Percentiles rank a stretch among this genome's conserved stretches.
phyloP scores from a whole-genome alignment of 2,329 filamentous ascomycete species.

The Neonectria ditissima region DNA sequence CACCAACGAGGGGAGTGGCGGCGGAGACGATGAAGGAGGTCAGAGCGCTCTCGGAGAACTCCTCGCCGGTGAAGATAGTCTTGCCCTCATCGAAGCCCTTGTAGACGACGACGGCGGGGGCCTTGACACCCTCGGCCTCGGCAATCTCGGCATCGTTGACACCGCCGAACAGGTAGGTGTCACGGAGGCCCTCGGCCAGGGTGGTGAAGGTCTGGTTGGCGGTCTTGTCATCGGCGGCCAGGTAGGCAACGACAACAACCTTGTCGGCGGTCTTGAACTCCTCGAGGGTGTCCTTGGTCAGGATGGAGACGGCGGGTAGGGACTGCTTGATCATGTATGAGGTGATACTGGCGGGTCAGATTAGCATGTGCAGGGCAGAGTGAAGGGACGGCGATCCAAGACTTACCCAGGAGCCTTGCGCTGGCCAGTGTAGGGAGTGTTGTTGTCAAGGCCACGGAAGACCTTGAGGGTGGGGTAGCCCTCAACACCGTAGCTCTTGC shows the following conservation, averaged over 20 bases:
- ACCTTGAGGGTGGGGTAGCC: slow-evolving; percentile 99
- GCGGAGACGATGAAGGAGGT: slow-evolving; percentile 85
- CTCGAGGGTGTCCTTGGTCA: slow-evolving; percentile 85
- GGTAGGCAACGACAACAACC: slow-evolving; percentile 92
- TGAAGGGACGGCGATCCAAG: background rate
- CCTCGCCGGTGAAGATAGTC: slow-evolving; percentile 76
- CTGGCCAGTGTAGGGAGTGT: slow-evolving; percentile 86
- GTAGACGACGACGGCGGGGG: slow-evolving; percentile 92
- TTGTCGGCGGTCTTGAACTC: slow-evolving; percentile 99
- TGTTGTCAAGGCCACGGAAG: slow-evolving; percentile 89
- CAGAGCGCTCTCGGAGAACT: slow-evolving; percentile 85
- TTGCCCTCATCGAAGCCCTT: slow-evolving; percentile 99
- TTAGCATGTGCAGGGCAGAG: slow-evolving; percentile 34
- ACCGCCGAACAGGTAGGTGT: slow-evolving; percentile 92
- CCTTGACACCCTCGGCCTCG: slow-evolving; percentile 88
- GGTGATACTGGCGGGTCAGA: slow-evolving; percentile 61
- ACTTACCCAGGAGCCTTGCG: slow-evolving; percentile 84
- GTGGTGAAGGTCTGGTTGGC: slow-evolving; percentile 87
- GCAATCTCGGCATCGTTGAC: slow-evolving; percentile 86
- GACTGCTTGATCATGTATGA: slow-evolving; percentile 99
- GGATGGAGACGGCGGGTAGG: slow-evolving; percentile 87
- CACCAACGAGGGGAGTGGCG: slow-evolving; percentile 90
- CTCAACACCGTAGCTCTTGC: slow-evolving; percentile 90
- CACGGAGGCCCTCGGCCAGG: slow-evolving; percentile 81
- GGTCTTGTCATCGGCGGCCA: slow-evolving; percentile 82